A percentile compares a stretch with the other conserved stretches of the same genome.
These are phyloP conservation scores for Psidium guajava DNA, from an alignment of 345 rosid genomes.

Conservation along the genomic window DNA sequence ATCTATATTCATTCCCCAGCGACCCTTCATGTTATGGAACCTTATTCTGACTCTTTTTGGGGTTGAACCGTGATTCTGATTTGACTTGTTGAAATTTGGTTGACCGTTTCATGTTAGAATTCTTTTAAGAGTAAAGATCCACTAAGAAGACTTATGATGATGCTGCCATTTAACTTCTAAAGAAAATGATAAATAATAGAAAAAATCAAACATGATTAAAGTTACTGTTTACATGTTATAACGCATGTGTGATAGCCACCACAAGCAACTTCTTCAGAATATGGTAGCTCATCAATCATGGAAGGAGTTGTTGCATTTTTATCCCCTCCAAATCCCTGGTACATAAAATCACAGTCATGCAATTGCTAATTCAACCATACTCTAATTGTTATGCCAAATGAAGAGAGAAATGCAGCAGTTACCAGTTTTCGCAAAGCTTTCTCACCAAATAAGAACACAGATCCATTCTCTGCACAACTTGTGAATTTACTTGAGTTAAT, in stretches of 20 bases:
- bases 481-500: constrained; percentile 1
- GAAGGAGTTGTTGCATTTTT: constrained; percentile 48
- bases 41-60: neutral
- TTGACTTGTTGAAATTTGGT: neutral
- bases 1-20: neutral
- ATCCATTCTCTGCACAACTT: constrained; percentile 60
- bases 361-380: neutral
- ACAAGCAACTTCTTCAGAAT: constrained; percentile 68
- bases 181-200: neutral
- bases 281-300: constrained; percentile 41
- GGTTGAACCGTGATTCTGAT: neutral
- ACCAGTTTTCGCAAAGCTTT: constrained; percentile 40
- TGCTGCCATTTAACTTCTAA: neutral
- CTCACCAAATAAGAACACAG: constrained; percentile 77
- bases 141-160: neutral
- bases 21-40: neutral
- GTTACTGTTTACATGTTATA: constrained; percentile 49
- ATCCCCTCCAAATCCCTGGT: constrained; percentile 44
- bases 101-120: neutral
- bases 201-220: neutral
- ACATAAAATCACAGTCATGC: neutral
- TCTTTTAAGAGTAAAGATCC: neutral
- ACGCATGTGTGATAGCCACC: constrained; percentile 95
- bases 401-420: neutral
- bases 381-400: neutral